phyloP scores from a whole-genome alignment of 2,329 filamentous ascomycete genomes.

The Hysterium pulicare region DNA sequence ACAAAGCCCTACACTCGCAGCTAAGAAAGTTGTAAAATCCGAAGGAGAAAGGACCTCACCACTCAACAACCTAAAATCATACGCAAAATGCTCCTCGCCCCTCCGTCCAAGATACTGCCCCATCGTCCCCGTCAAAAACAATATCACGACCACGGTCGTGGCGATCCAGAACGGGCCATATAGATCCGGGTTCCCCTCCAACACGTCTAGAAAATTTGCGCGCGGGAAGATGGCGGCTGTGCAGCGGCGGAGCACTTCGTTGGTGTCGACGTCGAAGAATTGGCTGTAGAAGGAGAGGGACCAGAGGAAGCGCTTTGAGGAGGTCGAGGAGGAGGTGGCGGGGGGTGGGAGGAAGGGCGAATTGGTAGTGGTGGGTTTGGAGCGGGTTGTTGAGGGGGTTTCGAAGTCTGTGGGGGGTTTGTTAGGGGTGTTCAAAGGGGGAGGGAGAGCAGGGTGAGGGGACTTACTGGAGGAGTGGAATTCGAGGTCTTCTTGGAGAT shows the following conservation, averaged over 20 bases:
- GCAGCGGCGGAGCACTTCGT: slow-evolving; percentile 81
- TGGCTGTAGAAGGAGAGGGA: slow-evolving; percentile 89
- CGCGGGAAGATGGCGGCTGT: slow-evolving; percentile 85
- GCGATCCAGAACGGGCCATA: slow-evolving; percentile 99
- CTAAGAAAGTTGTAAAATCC: too few species aligned
- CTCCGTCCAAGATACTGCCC: slow-evolving; percentile 77
- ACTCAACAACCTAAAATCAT: slow-evolving; percentile 86
- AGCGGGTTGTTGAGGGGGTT: slow-evolving; percentile 51
- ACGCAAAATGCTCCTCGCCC: slow-evolving; percentile 70
- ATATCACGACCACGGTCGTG: slow-evolving; percentile 90
- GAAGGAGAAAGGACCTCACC: too few species aligned
- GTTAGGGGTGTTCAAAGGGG: slow-evolving; percentile 1
- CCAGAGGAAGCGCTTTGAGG: slow-evolving; percentile 83
- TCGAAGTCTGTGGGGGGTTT: slow-evolving; percentile 59
- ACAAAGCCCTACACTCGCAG: too few species aligned
- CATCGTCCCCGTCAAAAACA: slow-evolving; percentile 94
- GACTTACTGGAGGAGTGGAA: slow-evolving; percentile 81
- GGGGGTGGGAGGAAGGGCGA: slow-evolving; percentile 36
- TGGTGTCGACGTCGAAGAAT: slow-evolving; percentile 98
- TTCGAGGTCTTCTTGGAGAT: slow-evolving; percentile 97
- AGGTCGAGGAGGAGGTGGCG: slow-evolving; percentile 21
- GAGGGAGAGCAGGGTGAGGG: slow-evolving; percentile 4
- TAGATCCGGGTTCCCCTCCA: slow-evolving; percentile 93
- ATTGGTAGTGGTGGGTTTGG: slow-evolving; percentile 37
- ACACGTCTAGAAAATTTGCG: slow-evolving; percentile 91